Evolutionary conservation across 2,329 filamentous ascomycete species (phyloP).

Genomic region (Chaetomium sp.): DNA sequence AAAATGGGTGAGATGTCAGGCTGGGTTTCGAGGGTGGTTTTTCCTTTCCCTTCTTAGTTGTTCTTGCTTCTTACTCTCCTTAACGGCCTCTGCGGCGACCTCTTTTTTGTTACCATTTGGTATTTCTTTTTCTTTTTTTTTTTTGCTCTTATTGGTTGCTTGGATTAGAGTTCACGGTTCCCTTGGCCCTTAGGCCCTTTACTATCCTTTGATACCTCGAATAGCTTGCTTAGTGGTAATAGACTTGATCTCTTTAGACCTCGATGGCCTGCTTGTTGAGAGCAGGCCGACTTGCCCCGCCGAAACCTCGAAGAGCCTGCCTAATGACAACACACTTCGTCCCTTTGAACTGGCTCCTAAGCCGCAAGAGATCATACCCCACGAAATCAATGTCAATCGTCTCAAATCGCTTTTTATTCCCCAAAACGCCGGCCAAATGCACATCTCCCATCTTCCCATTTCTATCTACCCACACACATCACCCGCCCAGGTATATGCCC

Average conservation of each 20-base stretch:
- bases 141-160: background rate
- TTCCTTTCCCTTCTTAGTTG: background rate
- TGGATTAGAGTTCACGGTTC: conserved; percentile 1
- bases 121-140: background rate
- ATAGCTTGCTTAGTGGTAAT: background rate
- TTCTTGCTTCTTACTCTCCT: conserved; percentile 15
- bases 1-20: background rate
- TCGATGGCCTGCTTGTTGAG: background rate
- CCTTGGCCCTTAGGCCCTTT: background rate
- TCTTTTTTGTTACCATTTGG: background rate
- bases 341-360: background rate
- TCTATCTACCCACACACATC: conserved; percentile 3
- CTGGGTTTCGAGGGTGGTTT: background rate
- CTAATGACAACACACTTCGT: background rate
- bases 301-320: background rate
- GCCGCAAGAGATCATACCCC: background rate
- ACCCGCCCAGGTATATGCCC: background rate
- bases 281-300: background rate
- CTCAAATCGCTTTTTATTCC: background rate
- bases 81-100: background rate
- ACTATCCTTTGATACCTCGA: conserved; percentile 4
- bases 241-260: background rate
- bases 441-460: background rate
- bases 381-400: background rate
- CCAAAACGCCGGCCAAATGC: background rate